Percentiles rank a stretch among this genome's conserved stretches.
Conservation (phyloP, 2,329 filamentous ascomycete species). For the Raffaelea deltoideospora region DNA sequence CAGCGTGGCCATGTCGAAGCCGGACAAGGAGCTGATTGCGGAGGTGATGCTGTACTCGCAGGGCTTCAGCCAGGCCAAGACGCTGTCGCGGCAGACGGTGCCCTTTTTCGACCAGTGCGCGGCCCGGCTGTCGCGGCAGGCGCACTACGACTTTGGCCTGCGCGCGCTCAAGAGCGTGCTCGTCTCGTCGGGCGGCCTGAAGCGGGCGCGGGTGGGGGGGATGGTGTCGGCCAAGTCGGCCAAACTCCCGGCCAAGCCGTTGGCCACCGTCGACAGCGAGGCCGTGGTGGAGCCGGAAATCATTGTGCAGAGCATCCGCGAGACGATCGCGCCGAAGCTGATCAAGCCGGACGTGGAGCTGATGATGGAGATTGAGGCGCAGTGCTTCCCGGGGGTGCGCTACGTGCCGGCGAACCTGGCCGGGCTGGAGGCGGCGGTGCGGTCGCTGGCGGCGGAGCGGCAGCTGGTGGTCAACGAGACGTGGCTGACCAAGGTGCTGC, state of each 20-base stretch:
- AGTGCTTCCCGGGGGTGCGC: conserved; percentile 82
- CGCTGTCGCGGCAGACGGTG: conserved; percentile 85
- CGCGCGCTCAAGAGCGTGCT: conserved; percentile 97
- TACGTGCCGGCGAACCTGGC: conserved; percentile 83
- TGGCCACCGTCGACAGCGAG: conserved; percentile 34
- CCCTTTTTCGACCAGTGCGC: conserved; percentile 95
- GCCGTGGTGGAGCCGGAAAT: conserved; percentile 86
- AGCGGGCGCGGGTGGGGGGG: conserved; percentile 57
- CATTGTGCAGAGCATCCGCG: conserved; percentile 92
- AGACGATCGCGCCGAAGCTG: conserved; percentile 95
- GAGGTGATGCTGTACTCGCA: conserved; percentile 99
- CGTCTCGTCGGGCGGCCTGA: conserved; percentile 90
- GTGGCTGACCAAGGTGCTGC: conserved; percentile 95
- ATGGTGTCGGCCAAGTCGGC: not conserved
- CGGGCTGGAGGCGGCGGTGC: conserved; percentile 66
- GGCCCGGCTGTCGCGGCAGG: conserved; percentile 74
- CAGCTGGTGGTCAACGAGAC: conserved; percentile 81
- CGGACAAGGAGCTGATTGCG: conserved; percentile 97
- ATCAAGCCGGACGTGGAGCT: conserved; percentile 83
- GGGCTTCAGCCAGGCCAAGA: conserved; percentile 92
- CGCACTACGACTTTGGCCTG: conserved; percentile 96
- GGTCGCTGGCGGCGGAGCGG: conserved; percentile 65
- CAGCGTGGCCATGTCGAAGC: conserved; percentile 98
- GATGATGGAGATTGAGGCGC: conserved; percentile 68
- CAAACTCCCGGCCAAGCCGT: too few species aligned